Percentiles rank a stretch among this genome's conserved stretches.
phyloP scores from a whole-genome alignment of 352 stramenopile species.

The Phytophthora fragariae region DNA sequence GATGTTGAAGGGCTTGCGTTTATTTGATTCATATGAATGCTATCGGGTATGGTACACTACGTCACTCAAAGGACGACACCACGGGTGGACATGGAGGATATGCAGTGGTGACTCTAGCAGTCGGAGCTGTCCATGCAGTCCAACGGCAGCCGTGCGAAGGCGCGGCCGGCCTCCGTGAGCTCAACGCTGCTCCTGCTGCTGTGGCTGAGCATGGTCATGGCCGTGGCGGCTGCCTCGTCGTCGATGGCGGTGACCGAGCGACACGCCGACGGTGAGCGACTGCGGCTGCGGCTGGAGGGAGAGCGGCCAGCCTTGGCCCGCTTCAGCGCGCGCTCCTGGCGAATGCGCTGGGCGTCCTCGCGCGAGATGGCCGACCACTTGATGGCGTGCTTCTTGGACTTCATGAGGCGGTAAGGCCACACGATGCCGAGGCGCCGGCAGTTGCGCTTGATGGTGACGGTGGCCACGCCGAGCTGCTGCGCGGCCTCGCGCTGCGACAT shows the following conservation, averaged over 20 bases:
- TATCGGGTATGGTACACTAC: slow-evolving; percentile 26
- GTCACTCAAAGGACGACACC: slow-evolving; percentile 21
- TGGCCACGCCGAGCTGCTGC: slow-evolving; percentile 60
- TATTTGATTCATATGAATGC: slow-evolving; percentile 35
- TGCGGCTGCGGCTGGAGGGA: slow-evolving; percentile 21
- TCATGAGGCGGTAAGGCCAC: slow-evolving; percentile 65
- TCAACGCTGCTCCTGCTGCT: slow-evolving; percentile 8
- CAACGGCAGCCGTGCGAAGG: slow-evolving; percentile 48
- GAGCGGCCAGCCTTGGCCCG: slow-evolving; percentile 43
- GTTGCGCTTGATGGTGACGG: slow-evolving; percentile 70
- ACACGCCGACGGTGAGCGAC: slow-evolving; percentile 22
- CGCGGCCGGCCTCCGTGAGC: slow-evolving; percentile 50
- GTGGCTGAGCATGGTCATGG: slow-evolving; percentile 36
- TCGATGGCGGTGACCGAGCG: slow-evolving; percentile 18
- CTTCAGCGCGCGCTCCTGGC: slow-evolving; percentile 41
- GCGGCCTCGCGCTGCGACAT: slow-evolving; percentile 64
- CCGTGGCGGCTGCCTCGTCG: slow-evolving; percentile 37
- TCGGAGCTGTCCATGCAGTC: slow-evolving; percentile 43
- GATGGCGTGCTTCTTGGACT: slow-evolving; percentile 55
- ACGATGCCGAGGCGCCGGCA: slow-evolving; percentile 66
- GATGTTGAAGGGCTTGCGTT: neutral
- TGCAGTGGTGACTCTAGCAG: slow-evolving; percentile 15
- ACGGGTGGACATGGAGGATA: slow-evolving; percentile 9
- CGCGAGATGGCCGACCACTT: slow-evolving; percentile 47
- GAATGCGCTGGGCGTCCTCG: slow-evolving; percentile 46